A percentile compares a stretch with the other conserved stretches of the same genome.
phyloP scores from a whole-genome alignment of 306 rosid species.

The Heteromeles arbutifolia region DNA sequence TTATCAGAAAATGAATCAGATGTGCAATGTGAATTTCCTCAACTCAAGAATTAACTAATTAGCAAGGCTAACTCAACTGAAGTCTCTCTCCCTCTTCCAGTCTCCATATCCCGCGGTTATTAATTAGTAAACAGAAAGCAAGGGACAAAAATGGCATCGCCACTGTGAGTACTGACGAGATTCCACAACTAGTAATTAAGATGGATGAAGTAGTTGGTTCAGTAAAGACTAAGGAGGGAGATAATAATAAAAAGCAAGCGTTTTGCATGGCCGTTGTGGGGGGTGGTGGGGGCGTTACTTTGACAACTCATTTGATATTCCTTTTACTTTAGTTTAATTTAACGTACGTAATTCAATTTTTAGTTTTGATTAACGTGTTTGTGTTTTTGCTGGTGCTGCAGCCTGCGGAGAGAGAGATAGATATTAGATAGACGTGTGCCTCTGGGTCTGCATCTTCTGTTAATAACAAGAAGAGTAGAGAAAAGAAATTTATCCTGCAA shows the following conservation, averaged over 20 bases:
- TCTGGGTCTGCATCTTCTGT: background rate
- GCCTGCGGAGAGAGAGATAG: background rate
- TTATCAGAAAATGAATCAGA: background rate
- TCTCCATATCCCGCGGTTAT: background rate
- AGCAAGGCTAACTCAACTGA: background rate
- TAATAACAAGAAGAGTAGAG: background rate
- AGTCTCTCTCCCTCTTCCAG: background rate
- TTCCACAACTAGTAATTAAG: background rate
- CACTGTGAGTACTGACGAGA: background rate
- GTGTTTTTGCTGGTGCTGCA: background rate
- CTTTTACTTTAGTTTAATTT: background rate
- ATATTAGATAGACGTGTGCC: background rate
- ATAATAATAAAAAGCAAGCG: background rate
- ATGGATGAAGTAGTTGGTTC: background rate
- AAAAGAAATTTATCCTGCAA: too few relatives aligned
- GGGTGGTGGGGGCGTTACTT: background rate
- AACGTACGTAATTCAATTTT: too few relatives aligned
- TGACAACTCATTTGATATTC: background rate
- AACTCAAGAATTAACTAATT: background rate
- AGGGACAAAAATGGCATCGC: background rate
- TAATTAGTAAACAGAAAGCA: background rate
- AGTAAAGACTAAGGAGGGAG: background rate
- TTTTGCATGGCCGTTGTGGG: background rate
- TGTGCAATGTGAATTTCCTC: background rate
- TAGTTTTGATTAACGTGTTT: background rate